Conservation (phyloP, 192 early-diverging fungal species). For the Entophlyctis luteolus region DNA sequence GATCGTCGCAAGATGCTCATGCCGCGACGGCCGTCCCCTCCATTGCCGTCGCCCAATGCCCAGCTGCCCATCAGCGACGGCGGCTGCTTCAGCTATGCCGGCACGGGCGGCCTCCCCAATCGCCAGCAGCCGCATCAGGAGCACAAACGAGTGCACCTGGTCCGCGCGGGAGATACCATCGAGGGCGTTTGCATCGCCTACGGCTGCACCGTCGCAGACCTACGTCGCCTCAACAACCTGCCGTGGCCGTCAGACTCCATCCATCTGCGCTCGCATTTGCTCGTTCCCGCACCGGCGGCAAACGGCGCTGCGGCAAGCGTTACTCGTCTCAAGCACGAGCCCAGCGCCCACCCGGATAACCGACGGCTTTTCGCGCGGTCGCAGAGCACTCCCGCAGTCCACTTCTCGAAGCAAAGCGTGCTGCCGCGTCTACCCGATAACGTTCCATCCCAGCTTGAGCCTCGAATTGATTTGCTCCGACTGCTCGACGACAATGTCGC, state of each 20-base stretch:
- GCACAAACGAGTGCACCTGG: constrained; percentile 5
- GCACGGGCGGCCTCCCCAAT: background rate
- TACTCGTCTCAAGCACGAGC: no score
- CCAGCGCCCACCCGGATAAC: no score
- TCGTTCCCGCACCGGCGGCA: no score
- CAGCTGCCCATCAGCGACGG: background rate
- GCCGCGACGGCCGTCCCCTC: background rate
- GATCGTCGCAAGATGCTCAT: background rate
- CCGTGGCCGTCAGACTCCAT: constrained; percentile 17
- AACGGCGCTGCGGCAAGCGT: no score
- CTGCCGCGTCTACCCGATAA: no score
- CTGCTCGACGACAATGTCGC: no score
- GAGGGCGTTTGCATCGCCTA: constrained; percentile 21
- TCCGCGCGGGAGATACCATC: constrained; percentile 6
- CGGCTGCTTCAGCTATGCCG: background rate
- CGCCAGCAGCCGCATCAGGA: background rate
- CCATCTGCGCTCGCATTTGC: constrained; percentile 13
- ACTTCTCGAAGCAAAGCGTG: no score
- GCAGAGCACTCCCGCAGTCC: no score
- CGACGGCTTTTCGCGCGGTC: no score
- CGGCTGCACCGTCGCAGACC: constrained; percentile 6
- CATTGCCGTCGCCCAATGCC: background rate
- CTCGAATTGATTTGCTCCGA: no score
- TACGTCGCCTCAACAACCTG: constrained; percentile 18
- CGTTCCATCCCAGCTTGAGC: no score